These are phyloP conservation scores for Penicillium rolfsii DNA, from an alignment of 2,329 filamentous ascomycete species.

Conservation along the genomic window DNA sequence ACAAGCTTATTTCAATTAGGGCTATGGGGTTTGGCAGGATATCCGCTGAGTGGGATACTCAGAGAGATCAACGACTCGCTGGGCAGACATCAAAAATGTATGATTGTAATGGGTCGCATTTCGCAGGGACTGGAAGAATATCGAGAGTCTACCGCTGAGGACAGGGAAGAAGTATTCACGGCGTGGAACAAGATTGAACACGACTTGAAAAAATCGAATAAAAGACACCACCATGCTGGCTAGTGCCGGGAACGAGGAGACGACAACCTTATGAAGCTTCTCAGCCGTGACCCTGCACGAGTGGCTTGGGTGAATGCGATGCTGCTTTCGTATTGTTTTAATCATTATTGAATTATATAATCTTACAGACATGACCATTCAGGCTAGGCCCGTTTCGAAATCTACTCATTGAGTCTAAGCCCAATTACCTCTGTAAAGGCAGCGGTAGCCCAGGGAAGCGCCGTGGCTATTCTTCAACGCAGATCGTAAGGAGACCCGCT, in stretches of 20 bases:
- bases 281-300: not conserved
- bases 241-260: not conserved
- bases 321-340: not conserved
- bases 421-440: no score
- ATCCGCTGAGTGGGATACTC: constrained; percentile 38
- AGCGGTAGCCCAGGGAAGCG: no score
- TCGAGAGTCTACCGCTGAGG: constrained; percentile 25
- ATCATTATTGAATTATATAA: not conserved
- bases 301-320: not conserved
- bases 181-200: constrained; percentile 17
- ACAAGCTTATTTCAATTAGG: constrained; percentile 21
- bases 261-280: not conserved
- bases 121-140: constrained; percentile 36
- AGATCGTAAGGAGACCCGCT: no score
- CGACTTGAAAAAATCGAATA: not conserved
- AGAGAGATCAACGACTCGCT: constrained; percentile 36
- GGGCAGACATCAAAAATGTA: constrained; percentile 31
- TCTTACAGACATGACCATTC: not conserved
- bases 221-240: not conserved
- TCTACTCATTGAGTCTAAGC: no score
- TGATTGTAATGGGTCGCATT: constrained; percentile 33
- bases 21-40: constrained; percentile 36
- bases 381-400: no score
- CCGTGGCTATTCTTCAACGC: no score
- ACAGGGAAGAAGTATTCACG: constrained; percentile 27